phyloP scores from a whole-genome alignment of 768 basidiomycete species.

The Grammothele lineata region DNA sequence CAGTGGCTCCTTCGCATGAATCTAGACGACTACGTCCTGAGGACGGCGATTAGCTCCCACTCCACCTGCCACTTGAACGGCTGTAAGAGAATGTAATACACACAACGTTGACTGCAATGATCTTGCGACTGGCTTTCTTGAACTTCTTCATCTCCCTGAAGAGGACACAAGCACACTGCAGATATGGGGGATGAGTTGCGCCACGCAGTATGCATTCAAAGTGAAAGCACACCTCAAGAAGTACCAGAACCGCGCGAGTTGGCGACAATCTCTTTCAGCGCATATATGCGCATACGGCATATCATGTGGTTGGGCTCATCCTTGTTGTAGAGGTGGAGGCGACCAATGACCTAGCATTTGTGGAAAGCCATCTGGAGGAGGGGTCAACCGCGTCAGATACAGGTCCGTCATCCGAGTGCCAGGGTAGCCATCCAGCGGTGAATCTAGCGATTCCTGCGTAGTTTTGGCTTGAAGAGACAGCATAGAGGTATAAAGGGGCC shows the following conservation, averaged over 20 bases:
- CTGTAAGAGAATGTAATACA: constrained; percentile 55
- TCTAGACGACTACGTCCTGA: constrained; percentile 48
- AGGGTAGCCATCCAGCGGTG: constrained; percentile 28
- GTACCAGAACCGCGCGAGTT: constrained; percentile 99
- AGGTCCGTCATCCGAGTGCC: constrained; percentile 20
- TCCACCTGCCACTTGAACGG: constrained; percentile 89
- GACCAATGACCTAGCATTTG: constrained; percentile 97
- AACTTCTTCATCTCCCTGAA: constrained; percentile 93
- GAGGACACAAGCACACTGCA: not conserved
- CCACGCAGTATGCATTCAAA: not conserved
- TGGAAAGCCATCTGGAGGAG: constrained; percentile 62
- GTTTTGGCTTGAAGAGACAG: not conserved
- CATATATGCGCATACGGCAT: constrained; percentile 99
- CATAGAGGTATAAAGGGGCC: not conserved
- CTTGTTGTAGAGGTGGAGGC: constrained; percentile 92
- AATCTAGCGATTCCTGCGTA: not conserved
- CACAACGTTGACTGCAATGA: constrained; percentile 97
- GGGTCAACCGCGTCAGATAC: not conserved
- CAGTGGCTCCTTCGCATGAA: constrained; percentile 94
- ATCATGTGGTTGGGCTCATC: constrained; percentile 93
- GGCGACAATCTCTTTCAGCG: constrained; percentile 97
- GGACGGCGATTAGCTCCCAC: constrained; percentile 40
- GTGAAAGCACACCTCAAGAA: constrained; percentile 85
- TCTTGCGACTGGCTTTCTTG: constrained; percentile 99
- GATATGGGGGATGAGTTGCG: not conserved